phyloP scores from a whole-genome alignment of 306 rosid genomes.

The Prosopis cineraria region DNA sequence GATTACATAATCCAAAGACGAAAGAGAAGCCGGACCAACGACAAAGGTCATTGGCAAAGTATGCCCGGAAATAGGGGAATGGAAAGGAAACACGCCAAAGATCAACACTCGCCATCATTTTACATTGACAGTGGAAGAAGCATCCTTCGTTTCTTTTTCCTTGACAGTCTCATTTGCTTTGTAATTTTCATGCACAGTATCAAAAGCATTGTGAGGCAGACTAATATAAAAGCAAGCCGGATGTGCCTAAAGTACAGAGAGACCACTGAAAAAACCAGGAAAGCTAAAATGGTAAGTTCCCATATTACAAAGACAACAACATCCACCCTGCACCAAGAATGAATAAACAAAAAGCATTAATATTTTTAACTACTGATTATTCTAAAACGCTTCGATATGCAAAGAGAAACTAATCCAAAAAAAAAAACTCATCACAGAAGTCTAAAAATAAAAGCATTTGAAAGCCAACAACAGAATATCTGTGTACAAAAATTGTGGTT shows the following conservation, averaged over 20 bases:
- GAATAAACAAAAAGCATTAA: slow-evolving; percentile 17
- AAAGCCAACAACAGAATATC: not conserved
- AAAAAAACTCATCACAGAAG: not conserved
- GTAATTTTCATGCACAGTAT: slow-evolving; percentile 92
- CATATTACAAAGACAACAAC: slow-evolving; percentile 95
- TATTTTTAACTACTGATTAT: slow-evolving; percentile 18
- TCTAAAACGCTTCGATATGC: slow-evolving; percentile 13
- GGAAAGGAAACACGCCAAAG: slow-evolving; percentile 35
- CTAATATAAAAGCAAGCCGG: slow-evolving; percentile 75
- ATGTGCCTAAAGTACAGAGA: slow-evolving; percentile 91
- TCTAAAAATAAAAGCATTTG: not conserved
- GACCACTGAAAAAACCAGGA: slow-evolving; percentile 91
- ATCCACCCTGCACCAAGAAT: slow-evolving; percentile 87
- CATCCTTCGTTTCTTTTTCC: slow-evolving; percentile 98
- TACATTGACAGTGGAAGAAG: slow-evolving; percentile 99
- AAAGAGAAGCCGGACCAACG: slow-evolving; percentile 30
- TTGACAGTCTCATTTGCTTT: slow-evolving; percentile 92
- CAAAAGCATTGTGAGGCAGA: slow-evolving; percentile 74
- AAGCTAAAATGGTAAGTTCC: slow-evolving; percentile 90
- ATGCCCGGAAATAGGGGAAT: slow-evolving; percentile 29
- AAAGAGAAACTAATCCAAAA: slow-evolving; percentile 9
- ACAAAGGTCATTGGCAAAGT: slow-evolving; percentile 31
- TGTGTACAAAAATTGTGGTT: not conserved
- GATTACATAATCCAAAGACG: slow-evolving; percentile 37
- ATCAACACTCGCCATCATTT: slow-evolving; percentile 40